Conservation (phyloP, 768 basidiomycete species). For the Kwoniella botswanensis region DNA sequence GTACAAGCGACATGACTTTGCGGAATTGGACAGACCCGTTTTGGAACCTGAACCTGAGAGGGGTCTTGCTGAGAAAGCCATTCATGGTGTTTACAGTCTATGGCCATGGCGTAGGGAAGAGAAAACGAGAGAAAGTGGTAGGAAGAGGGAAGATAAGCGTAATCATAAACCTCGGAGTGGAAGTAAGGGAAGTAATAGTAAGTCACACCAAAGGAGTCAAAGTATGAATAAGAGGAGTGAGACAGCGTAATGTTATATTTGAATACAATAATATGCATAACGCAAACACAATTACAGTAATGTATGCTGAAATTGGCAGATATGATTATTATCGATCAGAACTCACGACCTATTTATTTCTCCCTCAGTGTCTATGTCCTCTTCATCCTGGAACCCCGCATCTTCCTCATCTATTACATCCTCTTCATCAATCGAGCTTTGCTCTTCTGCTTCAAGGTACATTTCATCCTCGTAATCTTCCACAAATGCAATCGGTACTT, state of each 20-base stretch:
- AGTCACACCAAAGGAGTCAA: neutral
- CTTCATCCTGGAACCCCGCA: conserved; percentile 7
- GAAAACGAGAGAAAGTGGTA: neutral
- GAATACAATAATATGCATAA: too few relatives aligned
- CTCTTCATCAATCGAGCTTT: conserved; percentile 1
- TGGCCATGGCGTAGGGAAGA: conserved; percentile 9
- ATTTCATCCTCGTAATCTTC: conserved; percentile 1
- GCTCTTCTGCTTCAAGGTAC: neutral
- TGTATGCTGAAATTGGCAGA: too few relatives aligned
- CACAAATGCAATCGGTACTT: conserved; percentile 3
- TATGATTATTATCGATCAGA: too few relatives aligned
- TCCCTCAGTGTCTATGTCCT: conserved; percentile 1
- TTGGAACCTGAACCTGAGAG: conserved; percentile 2
- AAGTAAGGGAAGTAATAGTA: neutral
- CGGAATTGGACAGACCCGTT: conserved; percentile 1
- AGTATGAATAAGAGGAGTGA: neutral
- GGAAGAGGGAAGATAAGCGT: too few relatives aligned
- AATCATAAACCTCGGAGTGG: neutral
- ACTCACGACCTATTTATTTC: neutral
- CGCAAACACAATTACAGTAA: too few relatives aligned
- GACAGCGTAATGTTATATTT: neutral
- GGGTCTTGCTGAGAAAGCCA: conserved; percentile 12
- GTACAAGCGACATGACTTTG: conserved; percentile 1
- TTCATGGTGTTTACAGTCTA: neutral
- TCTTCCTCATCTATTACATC: conserved; percentile 6